phyloP scores from a whole-genome alignment of 169 alveolate species.

The Cryptosporidium sp. region DNA sequence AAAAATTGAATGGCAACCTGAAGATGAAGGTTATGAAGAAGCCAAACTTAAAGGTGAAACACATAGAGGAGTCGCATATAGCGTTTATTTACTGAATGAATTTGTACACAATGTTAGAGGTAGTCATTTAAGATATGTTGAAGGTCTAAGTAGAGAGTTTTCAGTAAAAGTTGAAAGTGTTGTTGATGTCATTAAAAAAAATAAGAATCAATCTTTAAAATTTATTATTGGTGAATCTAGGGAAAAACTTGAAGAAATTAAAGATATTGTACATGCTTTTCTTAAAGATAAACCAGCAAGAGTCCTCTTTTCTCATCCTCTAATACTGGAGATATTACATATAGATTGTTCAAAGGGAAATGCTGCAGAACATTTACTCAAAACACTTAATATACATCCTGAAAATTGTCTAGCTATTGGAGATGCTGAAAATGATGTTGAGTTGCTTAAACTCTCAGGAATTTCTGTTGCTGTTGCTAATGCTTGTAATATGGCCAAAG shows the following conservation, averaged over 20 bases:
- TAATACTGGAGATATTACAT: conserved; percentile 80
- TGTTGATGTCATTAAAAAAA: conserved; percentile 36
- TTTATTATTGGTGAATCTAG: conserved; percentile 69
- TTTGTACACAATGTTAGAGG: conserved; percentile 64
- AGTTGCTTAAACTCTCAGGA: conserved; percentile 79
- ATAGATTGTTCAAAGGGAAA: conserved; percentile 80
- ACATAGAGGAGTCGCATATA: conserved; percentile 54
- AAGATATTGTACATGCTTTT: conserved; percentile 70
- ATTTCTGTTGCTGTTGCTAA: conserved; percentile 81
- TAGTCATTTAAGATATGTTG: conserved; percentile 21
- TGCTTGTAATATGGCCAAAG: conserved; percentile 81
- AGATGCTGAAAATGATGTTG: conserved; percentile 86
- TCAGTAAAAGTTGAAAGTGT: conserved; percentile 59
- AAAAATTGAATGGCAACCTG: conserved; percentile 67
- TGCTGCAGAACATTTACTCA: conserved; percentile 81
- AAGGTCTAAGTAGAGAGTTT: conserved; percentile 56
- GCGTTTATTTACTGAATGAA: conserved; percentile 57
- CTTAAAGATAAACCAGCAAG: conserved; percentile 77
- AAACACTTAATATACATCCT: conserved; percentile 76
- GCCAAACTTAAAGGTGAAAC: conserved; percentile 51
- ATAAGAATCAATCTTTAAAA: conserved; percentile 41
- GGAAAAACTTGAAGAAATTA: conserved; percentile 70
- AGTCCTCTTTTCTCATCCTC: conserved; percentile 80
- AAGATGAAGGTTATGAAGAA: conserved; percentile 68
- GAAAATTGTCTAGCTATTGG: conserved; percentile 83